Evolutionary conservation across 495 filamentous ascomycete species (phyloP).

Genomic region (Trypethelium eluteriae): DNA sequence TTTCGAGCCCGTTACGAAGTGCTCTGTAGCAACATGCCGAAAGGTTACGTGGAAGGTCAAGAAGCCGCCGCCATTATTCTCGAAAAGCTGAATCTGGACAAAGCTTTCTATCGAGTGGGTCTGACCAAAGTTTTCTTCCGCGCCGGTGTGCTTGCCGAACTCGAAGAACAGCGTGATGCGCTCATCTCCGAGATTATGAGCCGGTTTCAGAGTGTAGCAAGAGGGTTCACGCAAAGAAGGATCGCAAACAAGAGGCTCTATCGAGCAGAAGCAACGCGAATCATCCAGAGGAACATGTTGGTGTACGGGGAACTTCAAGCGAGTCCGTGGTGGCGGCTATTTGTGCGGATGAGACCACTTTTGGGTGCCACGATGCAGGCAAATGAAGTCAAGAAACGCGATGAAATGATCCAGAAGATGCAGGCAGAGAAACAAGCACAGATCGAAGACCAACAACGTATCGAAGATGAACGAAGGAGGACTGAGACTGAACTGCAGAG

Average conservation of each 20-base stretch:
- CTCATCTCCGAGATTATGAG: conserved; percentile 89
- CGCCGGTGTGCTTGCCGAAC: conserved; percentile 88
- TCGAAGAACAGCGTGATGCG: conserved; percentile 89
- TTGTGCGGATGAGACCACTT: conserved; percentile 92
- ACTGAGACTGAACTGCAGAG: conserved; percentile 79
- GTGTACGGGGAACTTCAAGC: conserved; percentile 80
- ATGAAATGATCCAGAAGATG: conserved; percentile 83
- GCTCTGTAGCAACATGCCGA: conserved; percentile 83
- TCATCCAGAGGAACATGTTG: conserved; percentile 89
- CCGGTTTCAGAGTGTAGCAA: conserved; percentile 83
- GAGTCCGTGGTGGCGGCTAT: conserved; percentile 94
- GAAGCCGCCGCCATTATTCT: conserved; percentile 77
- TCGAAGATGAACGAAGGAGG: conserved; percentile 88
- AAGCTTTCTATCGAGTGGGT: conserved; percentile 81
- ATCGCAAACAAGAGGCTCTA: conserved; percentile 88
- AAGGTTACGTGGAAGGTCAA: conserved; percentile 86
- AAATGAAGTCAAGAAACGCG: conserved; percentile 83
- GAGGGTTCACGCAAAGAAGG: conserved; percentile 80
- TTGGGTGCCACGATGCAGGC: conserved; percentile 84
- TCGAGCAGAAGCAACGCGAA: conserved; percentile 84
- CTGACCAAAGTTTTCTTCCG: conserved; percentile 98
- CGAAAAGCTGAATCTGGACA: conserved; percentile 78
- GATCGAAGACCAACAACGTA: conserved; percentile 61
- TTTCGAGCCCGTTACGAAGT: conserved; percentile 96
- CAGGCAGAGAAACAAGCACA: conserved; percentile 63